Conservation (phyloP, 1,284 basidiomycete genomes). For the Tetrapyrgos nigripes region DNA sequence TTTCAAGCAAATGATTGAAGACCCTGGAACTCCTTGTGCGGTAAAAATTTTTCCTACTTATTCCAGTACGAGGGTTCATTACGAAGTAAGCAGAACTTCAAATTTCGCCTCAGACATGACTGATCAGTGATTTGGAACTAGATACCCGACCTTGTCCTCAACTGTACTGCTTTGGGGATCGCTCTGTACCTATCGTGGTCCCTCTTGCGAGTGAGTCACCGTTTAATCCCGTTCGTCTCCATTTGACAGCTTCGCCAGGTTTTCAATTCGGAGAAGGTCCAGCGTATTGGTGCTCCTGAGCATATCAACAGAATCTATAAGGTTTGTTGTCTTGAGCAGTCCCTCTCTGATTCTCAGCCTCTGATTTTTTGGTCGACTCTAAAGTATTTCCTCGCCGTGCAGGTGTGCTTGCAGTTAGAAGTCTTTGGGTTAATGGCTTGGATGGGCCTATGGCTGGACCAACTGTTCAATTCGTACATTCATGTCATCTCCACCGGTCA, state of each 20-base stretch:
- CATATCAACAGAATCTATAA: conserved; percentile 57
- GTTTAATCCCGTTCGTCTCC: conserved; percentile 1
- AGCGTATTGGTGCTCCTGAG: conserved; percentile 57
- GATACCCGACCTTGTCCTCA: conserved; percentile 58
- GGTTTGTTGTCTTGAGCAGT: conserved; percentile 54
- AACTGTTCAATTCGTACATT: conserved; percentile 43
- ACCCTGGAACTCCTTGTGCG: conserved; percentile 50
- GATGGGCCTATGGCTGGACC: conserved; percentile 14
- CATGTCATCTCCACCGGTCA: conserved; percentile 49
- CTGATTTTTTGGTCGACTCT: conserved; percentile 55
- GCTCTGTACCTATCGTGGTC: conserved; percentile 51
- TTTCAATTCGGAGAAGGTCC: conserved; percentile 56
- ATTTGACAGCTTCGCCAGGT: conserved; percentile 32
- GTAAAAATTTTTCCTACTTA: conserved; percentile 53
- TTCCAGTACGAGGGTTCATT: conserved; percentile 44
- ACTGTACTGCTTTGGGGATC: conserved; percentile 48
- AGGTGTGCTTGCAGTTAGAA: not conserved
- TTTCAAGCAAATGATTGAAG: conserved; percentile 46
- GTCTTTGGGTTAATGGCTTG: not conserved
- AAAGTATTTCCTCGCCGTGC: conserved; percentile 56
- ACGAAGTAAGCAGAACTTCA: conserved; percentile 53
- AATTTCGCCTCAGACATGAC: not conserved
- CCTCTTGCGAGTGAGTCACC: conserved; percentile 47
- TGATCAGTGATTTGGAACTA: conserved; percentile 25
- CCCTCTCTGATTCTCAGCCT: conserved; percentile 60